Conservation (phyloP, 2,329 filamentous ascomycete species). For the Onygenales sp. region DNA sequence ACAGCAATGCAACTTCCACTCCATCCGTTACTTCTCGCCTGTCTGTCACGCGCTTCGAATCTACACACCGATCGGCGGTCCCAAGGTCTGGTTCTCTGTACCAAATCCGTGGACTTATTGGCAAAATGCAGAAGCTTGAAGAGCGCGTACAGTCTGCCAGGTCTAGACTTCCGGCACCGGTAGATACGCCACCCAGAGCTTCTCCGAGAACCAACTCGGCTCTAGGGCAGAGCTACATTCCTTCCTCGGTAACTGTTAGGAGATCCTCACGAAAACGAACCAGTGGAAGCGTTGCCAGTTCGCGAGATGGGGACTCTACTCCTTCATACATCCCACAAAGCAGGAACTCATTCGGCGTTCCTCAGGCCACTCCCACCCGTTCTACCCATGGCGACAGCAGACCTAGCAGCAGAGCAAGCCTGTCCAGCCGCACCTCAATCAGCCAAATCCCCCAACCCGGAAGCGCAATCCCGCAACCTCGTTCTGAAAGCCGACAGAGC, state of each 20-base stretch:
- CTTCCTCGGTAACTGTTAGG: slow-evolving; percentile 48
- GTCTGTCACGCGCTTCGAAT: slow-evolving; percentile 18
- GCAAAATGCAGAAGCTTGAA: slow-evolving; percentile 94
- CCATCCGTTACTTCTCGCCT: slow-evolving; percentile 34
- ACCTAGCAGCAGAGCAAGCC: slow-evolving; percentile 64
- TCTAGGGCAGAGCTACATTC: slow-evolving; percentile 39
- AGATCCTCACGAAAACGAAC: slow-evolving; percentile 28
- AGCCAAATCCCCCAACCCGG: slow-evolving; percentile 28
- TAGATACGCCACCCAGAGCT: slow-evolving; percentile 64
- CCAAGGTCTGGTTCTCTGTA: slow-evolving; percentile 58
- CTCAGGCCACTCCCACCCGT: slow-evolving; percentile 9
- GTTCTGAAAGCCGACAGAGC: slow-evolving; percentile 58
- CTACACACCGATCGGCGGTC: slow-evolving; percentile 13
- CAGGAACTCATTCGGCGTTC: slow-evolving; percentile 41
- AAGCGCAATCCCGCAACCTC: slow-evolving; percentile 29
- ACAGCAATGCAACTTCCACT: slow-evolving; percentile 34
- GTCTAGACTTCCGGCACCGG: slow-evolving; percentile 80
- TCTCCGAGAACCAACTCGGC: slow-evolving; percentile 59
- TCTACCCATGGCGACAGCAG: slow-evolving; percentile 44
- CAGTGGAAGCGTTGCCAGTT: slow-evolving; percentile 34
- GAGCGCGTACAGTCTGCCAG: slow-evolving; percentile 83
- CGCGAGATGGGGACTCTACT: slow-evolving; percentile 26
- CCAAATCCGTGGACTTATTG: slow-evolving; percentile 87
- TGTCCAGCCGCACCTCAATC: slow-evolving; percentile 36
- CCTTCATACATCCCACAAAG: slow-evolving; percentile 26